These are phyloP conservation scores for Bertia moriformis DNA, from an alignment of 2,329 filamentous ascomycete genomes.

Conservation along the genomic window DNA sequence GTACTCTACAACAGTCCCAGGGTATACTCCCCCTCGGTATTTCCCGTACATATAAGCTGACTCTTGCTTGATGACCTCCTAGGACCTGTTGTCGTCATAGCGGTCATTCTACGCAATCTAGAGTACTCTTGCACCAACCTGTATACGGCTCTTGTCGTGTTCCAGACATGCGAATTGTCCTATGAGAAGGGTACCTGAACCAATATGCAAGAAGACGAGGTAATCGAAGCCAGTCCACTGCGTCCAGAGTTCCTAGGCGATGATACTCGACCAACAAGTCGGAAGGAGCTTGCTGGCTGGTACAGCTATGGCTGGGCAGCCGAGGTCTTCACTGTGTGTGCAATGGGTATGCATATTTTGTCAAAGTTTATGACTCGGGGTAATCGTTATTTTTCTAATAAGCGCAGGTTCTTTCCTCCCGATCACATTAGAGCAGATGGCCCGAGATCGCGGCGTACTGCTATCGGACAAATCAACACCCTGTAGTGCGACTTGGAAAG, in stretches of 20 bases:
- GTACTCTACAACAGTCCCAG: too few relatives aligned
- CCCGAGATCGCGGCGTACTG: constrained; percentile 79
- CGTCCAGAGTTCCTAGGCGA: constrained; percentile 59
- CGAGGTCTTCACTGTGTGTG: constrained; percentile 91
- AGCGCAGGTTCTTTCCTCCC: constrained; percentile 76
- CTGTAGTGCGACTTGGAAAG: constrained; percentile 37
- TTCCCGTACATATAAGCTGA: too few relatives aligned
- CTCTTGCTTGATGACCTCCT: too few relatives aligned
- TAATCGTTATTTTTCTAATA: not conserved
- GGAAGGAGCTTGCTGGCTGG: constrained; percentile 81
- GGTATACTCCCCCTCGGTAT: too few relatives aligned
- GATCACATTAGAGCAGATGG: constrained; percentile 84
- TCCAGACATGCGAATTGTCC: too few relatives aligned
- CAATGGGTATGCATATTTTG: constrained; percentile 28
- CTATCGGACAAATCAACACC: constrained; percentile 62
- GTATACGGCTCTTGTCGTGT: too few relatives aligned
- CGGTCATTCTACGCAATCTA: too few relatives aligned
- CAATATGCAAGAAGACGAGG: constrained; percentile 4
- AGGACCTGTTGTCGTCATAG: too few relatives aligned
- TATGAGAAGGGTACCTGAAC: too few relatives aligned
- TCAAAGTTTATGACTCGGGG: constrained; percentile 2
- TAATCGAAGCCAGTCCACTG: constrained; percentile 16
- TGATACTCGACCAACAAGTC: constrained; percentile 76
- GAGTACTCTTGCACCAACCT: too few relatives aligned
- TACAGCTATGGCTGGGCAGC: constrained; percentile 94